Conservation (phyloP, 352 stramenopile species). For the Pythium brachiatum region DNA sequence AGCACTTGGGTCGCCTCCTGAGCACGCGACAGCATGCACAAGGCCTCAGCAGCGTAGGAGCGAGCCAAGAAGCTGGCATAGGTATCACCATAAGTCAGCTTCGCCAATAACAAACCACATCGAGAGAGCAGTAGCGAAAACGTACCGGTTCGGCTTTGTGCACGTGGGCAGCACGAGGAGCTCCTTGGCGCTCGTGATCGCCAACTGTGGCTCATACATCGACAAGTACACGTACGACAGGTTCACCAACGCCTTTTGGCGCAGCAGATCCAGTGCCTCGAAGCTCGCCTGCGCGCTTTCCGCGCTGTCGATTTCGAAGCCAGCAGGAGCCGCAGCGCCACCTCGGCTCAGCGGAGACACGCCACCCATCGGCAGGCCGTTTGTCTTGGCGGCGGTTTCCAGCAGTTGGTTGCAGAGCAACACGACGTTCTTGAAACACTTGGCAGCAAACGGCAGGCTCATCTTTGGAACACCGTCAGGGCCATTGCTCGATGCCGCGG, state of each 20-base stretch:
- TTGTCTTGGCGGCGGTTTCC: slow-evolving; percentile 30
- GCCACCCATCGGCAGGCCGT: slow-evolving; percentile 11
- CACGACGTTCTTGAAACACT: slow-evolving; percentile 88
- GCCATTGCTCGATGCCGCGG: slow-evolving; percentile 1
- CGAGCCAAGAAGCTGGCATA: slow-evolving; percentile 61
- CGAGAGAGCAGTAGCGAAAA: neutral
- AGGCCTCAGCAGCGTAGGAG: slow-evolving; percentile 87
- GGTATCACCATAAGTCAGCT: neutral
- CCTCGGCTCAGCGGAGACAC: slow-evolving; percentile 1
- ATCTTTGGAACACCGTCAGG: slow-evolving; percentile 58
- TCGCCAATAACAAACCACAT: neutral
- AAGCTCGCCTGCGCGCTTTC: slow-evolving; percentile 39
- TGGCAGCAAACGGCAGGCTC: slow-evolving; percentile 80
- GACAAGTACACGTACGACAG: slow-evolving; percentile 90
- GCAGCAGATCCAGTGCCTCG: slow-evolving; percentile 61
- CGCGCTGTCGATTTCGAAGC: slow-evolving; percentile 17
- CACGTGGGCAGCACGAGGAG: slow-evolving; percentile 64
- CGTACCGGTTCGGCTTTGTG: slow-evolving; percentile 66
- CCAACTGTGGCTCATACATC: slow-evolving; percentile 89
- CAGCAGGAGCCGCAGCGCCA: neutral
- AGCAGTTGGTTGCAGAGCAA: slow-evolving; percentile 80
- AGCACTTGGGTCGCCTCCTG: slow-evolving; percentile 71
- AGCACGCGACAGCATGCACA: slow-evolving; percentile 86
- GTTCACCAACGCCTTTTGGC: slow-evolving; percentile 86
- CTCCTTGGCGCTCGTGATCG: slow-evolving; percentile 79